Conservation (phyloP, 2,329 filamentous ascomycete species). For the Xylaria sp. region DNA sequence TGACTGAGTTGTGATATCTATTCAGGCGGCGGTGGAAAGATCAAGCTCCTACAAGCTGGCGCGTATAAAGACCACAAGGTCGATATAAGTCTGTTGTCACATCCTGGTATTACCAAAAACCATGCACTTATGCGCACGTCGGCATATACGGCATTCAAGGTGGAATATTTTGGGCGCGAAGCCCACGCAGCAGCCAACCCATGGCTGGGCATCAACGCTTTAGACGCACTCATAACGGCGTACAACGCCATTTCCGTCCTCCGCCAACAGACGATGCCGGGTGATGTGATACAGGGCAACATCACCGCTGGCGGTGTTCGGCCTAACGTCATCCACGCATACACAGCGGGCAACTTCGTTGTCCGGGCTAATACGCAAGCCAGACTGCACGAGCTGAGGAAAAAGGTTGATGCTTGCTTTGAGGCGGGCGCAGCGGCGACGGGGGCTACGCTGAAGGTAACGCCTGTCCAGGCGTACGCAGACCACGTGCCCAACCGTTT, state of each 20-base stretch:
- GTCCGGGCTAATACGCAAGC: slow-evolving; percentile 42
- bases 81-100: slow-evolving; percentile 48
- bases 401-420: slow-evolving; percentile 54
- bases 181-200: slow-evolving; percentile 64
- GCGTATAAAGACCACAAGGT: slow-evolving; percentile 49
- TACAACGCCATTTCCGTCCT: slow-evolving; percentile 57
- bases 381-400: slow-evolving; percentile 47
- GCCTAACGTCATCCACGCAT: slow-evolving; percentile 63
- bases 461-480: slow-evolving; percentile 51
- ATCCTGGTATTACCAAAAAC: slow-evolving; percentile 51
- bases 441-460: slow-evolving; percentile 54
- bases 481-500: slow-evolving; percentile 61
- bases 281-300: slow-evolving; percentile 56
- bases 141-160: slow-evolving; percentile 55
- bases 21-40: slow-evolving; percentile 55
- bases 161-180: slow-evolving; percentile 59
- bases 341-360: slow-evolving; percentile 42
- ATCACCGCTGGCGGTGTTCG: slow-evolving; percentile 59
- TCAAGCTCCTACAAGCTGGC: slow-evolving; percentile 51
- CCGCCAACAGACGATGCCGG: slow-evolving; percentile 61
- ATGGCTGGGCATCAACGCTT: slow-evolving; percentile 64
- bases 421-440: slow-evolving; percentile 54
- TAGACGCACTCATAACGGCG: slow-evolving; percentile 59
- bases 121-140: slow-evolving; percentile 57
- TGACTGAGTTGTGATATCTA: slow-evolving; percentile 4